phyloP scores from a whole-genome alignment of 108 stramenopile species.

The Asterionellopsis glacialis region DNA sequence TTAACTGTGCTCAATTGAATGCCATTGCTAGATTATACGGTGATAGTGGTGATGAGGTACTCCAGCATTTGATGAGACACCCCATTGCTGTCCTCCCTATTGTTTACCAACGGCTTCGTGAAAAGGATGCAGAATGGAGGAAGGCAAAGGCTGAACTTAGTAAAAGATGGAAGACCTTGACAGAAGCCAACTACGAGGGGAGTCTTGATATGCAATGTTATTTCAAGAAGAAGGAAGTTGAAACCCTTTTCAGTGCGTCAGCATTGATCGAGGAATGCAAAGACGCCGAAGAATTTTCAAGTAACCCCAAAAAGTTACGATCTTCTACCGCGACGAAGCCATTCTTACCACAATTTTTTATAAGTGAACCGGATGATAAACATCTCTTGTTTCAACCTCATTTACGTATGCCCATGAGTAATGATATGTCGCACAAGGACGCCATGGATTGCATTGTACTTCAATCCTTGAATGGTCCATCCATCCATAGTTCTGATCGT shows the following conservation, averaged over 20 bases:
- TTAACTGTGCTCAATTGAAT: constrained; percentile 73
- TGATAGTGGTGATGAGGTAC: constrained; percentile 82
- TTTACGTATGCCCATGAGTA: constrained; percentile 33
- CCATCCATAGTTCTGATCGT: constrained; percentile 14
- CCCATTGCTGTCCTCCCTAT: constrained; percentile 93
- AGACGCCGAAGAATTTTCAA: constrained; percentile 40
- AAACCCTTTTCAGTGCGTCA: constrained; percentile 46
- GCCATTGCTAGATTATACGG: constrained; percentile 85
- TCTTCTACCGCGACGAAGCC: constrained; percentile 15
- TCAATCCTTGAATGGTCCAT: constrained; percentile 14
- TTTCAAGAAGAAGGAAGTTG: constrained; percentile 53
- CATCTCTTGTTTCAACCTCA: constrained; percentile 65
- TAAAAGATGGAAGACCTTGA: constrained; percentile 55
- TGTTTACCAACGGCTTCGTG: constrained; percentile 88
- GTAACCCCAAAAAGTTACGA: constrained; percentile 35
- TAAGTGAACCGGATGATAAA: constrained; percentile 34
- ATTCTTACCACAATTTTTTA: constrained; percentile 35
- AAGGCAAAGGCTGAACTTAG: constrained; percentile 55
- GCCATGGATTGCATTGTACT: constrained; percentile 40
- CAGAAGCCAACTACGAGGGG: constrained; percentile 60
- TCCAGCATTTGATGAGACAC: constrained; percentile 90
- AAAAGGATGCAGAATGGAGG: constrained; percentile 96
- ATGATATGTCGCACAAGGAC: constrained; percentile 46
- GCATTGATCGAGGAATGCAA: constrained; percentile 66
- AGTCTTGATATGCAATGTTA: constrained; percentile 58